Base-by-base conservation (phyloP, 768 basidiomycete genomes). In the Suillus plorans region DNA sequence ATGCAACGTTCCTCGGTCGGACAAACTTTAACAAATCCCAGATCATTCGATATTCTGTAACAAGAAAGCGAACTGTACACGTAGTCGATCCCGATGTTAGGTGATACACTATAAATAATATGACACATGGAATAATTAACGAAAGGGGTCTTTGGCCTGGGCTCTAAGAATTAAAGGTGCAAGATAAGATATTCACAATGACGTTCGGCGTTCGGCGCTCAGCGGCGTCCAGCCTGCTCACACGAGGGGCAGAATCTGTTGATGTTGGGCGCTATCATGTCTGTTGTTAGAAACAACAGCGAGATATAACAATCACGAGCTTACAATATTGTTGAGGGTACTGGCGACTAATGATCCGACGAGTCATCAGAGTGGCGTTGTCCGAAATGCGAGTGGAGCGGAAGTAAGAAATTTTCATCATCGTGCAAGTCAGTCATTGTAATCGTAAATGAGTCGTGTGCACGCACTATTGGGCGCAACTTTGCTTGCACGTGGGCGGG, bases 401-500 rank as follows among this genome's bases (percentile, higher is more conserved):
- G 60, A n/a, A 63, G 60, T 36, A n/a, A 59, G 36, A 52, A 55
- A 39, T 8, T 44, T 57, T 60, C 10, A 44, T 37, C 20, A 58
- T 10, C 36, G 41, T 25, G 53, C 62, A 20, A 64, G 66, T 42
- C n/a, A 62, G 60, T 41, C 28, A 45, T 37, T 9, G 20, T 10
- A 10, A 49, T 37, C 50, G 47, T 22, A 60, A 34, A 59, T 49
- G 59, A 47, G 28, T 31, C 34, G 39, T 45, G 28, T 16, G 2
- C 70, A 74, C 78, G 66, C 70, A 86, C 85, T 83, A 84, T 70
- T 86, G 85, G 71, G 77, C 80, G 62, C 83, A 84, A 3, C 73
- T 77, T 60, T 72, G 70, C n/a, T 63, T 80, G 76, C 86, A 88
- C 2, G 37, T 37, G 0, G 82, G 83, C 8, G 73, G 78, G 0